Conservation (phyloP, 768 basidiomycete species). For the Chalciporus piperatus region DNA sequence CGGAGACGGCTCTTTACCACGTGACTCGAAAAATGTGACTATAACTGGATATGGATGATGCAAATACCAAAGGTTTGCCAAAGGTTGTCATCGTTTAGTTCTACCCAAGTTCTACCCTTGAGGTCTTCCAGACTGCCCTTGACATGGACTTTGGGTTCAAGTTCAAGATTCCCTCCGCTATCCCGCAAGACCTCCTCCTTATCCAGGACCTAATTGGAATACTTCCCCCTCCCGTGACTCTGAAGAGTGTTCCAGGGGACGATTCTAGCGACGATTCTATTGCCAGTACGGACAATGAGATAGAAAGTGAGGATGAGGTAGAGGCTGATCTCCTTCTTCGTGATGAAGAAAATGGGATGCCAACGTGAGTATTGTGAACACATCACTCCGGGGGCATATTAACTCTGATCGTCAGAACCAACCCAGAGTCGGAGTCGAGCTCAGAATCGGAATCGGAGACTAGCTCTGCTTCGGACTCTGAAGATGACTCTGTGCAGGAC, state of each 20-base stretch:
- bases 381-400: slow-evolving; percentile 9
- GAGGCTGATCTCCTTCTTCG: slow-evolving; percentile 55
- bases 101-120: no score
- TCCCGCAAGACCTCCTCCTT: slow-evolving; percentile 73
- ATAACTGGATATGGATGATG: no score
- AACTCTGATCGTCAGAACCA: slow-evolving; percentile 24
- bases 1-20: slow-evolving; percentile 8
- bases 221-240: slow-evolving; percentile 3
- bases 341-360: slow-evolving; percentile 36
- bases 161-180: slow-evolving; percentile 59
- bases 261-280: slow-evolving; percentile 44
- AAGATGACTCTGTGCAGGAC: slow-evolving; percentile 17
- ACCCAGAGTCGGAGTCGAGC: slow-evolving; percentile 36
- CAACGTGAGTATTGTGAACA: slow-evolving; percentile 18
- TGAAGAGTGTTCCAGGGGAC: neutral
- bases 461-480: slow-evolving; percentile 21
- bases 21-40: slow-evolving; percentile 17
- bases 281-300: slow-evolving; percentile 50
- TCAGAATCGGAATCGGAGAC: slow-evolving; percentile 33
- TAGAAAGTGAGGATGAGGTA: slow-evolving; percentile 70
- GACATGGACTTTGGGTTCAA: slow-evolving; percentile 45
- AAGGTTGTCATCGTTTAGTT: no score
- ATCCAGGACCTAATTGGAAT: slow-evolving; percentile 64
- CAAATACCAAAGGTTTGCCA: no score
- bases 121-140: neutral